Evolutionary conservation across 345 rosid genomes (phyloP).

Genomic region (Gossypium turneri): DNA sequence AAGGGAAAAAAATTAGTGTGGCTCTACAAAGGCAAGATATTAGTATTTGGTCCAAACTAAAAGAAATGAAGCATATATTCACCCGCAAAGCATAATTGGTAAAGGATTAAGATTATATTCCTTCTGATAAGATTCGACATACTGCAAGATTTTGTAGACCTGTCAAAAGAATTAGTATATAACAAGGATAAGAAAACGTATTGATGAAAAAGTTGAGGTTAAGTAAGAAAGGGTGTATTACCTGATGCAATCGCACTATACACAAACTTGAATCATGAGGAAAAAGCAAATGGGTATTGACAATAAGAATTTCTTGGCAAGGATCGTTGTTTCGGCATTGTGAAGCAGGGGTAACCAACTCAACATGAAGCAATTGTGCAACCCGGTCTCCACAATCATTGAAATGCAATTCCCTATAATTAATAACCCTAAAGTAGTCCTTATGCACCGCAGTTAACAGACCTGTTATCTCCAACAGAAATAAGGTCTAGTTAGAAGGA

Average conservation of each 20-base stretch:
- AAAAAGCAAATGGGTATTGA: slow-evolving; percentile 88
- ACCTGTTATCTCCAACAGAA: slow-evolving; percentile 38
- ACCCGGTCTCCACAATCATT: slow-evolving; percentile 78
- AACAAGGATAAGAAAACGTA: background rate
- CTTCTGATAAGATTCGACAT: slow-evolving; percentile 73
- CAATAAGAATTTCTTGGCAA: slow-evolving; percentile 61
- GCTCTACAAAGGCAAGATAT: background rate
- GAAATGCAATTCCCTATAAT: slow-evolving; percentile 63
- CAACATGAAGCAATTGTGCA: slow-evolving; percentile 69
- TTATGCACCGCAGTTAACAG: slow-evolving; percentile 72
- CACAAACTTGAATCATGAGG: slow-evolving; percentile 84
- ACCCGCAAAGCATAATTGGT: slow-evolving; percentile 92
- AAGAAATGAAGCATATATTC: slow-evolving; percentile 5
- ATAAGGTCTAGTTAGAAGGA: background rate
- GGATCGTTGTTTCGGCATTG: slow-evolving; percentile 30
- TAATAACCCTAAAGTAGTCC: slow-evolving; percentile 70
- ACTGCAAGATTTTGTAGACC: slow-evolving; percentile 85
- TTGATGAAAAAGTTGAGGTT: background rate
- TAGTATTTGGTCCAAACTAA: background rate
- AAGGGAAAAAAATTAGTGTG: slow-evolving; percentile 7
- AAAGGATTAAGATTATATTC: slow-evolving; percentile 64
- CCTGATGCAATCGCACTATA: slow-evolving; percentile 74
- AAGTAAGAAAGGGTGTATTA: slow-evolving; percentile 1
- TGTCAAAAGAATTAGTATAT: slow-evolving; percentile 17
- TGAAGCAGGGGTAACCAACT: slow-evolving; percentile 41